Conservation (phyloP, 1,139 yeast genomes). For the Magnusiomyces paraingens region DNA sequence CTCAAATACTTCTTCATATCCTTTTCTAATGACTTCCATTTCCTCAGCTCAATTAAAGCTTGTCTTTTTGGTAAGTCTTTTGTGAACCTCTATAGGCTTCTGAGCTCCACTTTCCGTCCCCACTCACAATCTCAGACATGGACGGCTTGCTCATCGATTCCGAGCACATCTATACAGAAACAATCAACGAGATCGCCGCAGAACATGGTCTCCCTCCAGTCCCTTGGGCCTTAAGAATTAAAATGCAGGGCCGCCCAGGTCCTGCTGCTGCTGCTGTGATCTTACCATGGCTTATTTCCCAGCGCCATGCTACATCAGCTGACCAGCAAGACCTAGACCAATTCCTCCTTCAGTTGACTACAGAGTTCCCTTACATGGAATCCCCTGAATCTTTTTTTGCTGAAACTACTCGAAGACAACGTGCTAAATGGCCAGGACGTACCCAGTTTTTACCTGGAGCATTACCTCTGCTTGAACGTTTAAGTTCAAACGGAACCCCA, state of each 20-base stretch:
- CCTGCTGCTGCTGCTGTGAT: conserved; percentile 25
- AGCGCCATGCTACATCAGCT: neutral
- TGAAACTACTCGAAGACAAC: neutral
- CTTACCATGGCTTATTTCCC: too few relatives aligned
- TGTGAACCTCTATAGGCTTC: neutral
- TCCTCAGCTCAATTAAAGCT: neutral
- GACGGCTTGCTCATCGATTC: conserved; percentile 89
- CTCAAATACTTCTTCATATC: too few relatives aligned
- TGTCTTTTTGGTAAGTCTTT: neutral
- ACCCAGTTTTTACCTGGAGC: conserved; percentile 80
- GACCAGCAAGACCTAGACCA: neutral
- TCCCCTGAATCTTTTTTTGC: neutral
- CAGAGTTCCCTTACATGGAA: neutral
- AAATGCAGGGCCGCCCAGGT: conserved; percentile 89
- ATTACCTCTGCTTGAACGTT: conserved; percentile 49
- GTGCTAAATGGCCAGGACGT: too few relatives aligned
- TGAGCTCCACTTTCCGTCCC: too few relatives aligned
- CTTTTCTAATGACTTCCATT: too few relatives aligned
- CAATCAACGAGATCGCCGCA: conserved; percentile 57
- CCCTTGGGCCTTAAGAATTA: conserved; percentile 84
- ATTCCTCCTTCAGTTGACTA: neutral
- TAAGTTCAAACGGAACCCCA: conserved; percentile 52
- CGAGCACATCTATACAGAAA: conserved; percentile 81
- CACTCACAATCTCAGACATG: conserved; percentile 48
- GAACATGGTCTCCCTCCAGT: conserved; percentile 67